These are phyloP conservation scores for Prunus yedoensis DNA, from an alignment of 331 rosid species.

Conservation along the genomic window DNA sequence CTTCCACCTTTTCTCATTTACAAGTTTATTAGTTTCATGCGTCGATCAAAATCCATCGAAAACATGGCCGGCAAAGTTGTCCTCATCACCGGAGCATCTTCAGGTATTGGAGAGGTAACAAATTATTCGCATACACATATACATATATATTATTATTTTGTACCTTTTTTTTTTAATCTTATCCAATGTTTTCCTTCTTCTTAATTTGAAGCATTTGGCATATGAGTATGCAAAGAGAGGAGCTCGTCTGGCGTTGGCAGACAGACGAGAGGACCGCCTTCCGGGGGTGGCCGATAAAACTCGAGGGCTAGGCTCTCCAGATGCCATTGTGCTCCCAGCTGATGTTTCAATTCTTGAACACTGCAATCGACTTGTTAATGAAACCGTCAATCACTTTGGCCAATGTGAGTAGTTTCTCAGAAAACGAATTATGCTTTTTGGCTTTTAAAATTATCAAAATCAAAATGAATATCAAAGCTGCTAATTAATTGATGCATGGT, in stretches of 20 bases:
- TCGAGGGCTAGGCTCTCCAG: conserved; percentile 44
- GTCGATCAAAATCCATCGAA: conserved; percentile 10
- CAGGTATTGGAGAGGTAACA: conserved; percentile 63
- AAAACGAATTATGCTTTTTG: background rate
- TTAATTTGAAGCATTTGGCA: conserved; percentile 50
- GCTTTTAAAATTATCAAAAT: no score
- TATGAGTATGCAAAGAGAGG: conserved; percentile 65
- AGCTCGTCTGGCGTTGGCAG: conserved; percentile 54
- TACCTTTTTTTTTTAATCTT: background rate
- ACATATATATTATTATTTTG: background rate
- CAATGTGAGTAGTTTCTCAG: conserved; percentile 25
- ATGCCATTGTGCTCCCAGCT: conserved; percentile 38
- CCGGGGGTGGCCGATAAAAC: conserved; percentile 45
- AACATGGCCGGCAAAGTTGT: conserved; percentile 46
- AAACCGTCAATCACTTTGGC: conserved; percentile 53
- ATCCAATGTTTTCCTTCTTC: background rate
- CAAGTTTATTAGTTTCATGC: conserved; percentile 26
- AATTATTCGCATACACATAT: background rate
- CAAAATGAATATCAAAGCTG: no score
- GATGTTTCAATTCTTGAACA: conserved; percentile 56
- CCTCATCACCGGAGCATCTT: conserved; percentile 59
- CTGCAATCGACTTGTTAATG: conserved; percentile 45
- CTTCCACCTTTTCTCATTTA: conserved; percentile 30
- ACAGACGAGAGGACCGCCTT: conserved; percentile 53
- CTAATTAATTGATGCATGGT: background rate